A percentile compares a stretch with the other conserved stretches of the same genome.
Evolutionary conservation across 2,329 filamentous ascomycete genomes (phyloP).

Genomic region (Ophiocordyceps sinensis): DNA sequence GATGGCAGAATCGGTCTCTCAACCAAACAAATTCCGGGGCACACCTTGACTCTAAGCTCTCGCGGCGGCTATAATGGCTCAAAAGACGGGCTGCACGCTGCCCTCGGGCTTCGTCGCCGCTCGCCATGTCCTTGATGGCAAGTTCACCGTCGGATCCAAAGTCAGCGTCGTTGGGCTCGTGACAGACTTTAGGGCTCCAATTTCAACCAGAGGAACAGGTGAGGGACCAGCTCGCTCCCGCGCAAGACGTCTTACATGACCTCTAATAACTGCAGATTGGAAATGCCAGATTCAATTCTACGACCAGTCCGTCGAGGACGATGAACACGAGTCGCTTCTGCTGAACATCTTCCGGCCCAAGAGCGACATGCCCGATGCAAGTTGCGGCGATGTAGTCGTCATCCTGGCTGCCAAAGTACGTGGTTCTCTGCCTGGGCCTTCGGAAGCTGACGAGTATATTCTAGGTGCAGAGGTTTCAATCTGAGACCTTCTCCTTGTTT

Average conservation of each 20-base stretch:
- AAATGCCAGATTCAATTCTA: slow-evolving; percentile 47
- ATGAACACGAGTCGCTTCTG: slow-evolving; percentile 19
- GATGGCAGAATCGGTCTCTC: too few species aligned
- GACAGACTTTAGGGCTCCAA: slow-evolving; percentile 44
- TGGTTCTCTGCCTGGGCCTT: slow-evolving; percentile 2
- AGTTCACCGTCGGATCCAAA: slow-evolving; percentile 11
- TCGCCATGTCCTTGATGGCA: slow-evolving; percentile 27
- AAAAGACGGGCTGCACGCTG: neutral
- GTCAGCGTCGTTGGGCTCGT: slow-evolving; percentile 58
- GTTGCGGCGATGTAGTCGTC: slow-evolving; percentile 23
- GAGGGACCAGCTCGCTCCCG: neutral
- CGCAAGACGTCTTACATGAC: neutral
- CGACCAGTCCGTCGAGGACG: slow-evolving; percentile 39
- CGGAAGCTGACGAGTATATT: neutral
- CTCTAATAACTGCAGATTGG: slow-evolving; percentile 27
- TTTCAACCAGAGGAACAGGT: slow-evolving; percentile 37
- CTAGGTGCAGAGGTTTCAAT: slow-evolving; percentile 22
- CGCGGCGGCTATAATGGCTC: neutral
- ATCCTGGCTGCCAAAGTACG: slow-evolving; percentile 41
- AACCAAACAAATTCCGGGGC: neutral
- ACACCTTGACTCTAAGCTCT: neutral
- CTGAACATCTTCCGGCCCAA: slow-evolving; percentile 48
- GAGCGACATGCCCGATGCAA: slow-evolving; percentile 31
- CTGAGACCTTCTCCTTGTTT: slow-evolving; percentile 24
- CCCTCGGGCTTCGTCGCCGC: slow-evolving; percentile 16